Conservation (phyloP, 1,284 basidiomycete species). For the Phellinidium pouzarii region DNA sequence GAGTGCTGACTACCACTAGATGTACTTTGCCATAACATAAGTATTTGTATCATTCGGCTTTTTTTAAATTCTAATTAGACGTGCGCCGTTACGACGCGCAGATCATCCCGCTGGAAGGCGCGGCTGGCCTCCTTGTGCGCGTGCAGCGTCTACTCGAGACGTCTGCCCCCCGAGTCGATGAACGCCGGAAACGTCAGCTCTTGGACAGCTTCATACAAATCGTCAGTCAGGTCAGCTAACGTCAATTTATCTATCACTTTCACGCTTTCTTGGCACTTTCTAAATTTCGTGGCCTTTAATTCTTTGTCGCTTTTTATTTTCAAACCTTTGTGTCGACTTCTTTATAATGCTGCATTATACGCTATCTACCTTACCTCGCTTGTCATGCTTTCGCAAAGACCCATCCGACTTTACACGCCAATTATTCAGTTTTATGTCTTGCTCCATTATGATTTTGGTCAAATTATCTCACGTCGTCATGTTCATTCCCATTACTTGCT, state of each 20-base stretch:
- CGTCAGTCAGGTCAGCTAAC: slow-evolving; percentile 50
- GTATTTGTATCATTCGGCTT: neutral
- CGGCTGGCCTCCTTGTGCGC: slow-evolving; percentile 53
- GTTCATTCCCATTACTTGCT: slow-evolving; percentile 4
- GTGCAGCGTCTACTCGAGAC: slow-evolving; percentile 53
- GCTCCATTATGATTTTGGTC: neutral
- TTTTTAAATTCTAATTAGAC: slow-evolving; percentile 36
- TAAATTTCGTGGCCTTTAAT: slow-evolving; percentile 14
- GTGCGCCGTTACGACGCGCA: slow-evolving; percentile 66
- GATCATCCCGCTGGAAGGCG: slow-evolving; percentile 66
- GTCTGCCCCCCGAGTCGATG: slow-evolving; percentile 36
- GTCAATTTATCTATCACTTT: slow-evolving; percentile 7
- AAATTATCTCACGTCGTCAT: neutral
- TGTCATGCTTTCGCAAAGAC: slow-evolving; percentile 1
- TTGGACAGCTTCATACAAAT: slow-evolving; percentile 57
- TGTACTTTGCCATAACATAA: neutral
- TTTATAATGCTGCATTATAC: slow-evolving; percentile 6
- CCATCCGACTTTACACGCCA: neutral
- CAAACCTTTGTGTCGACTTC: neutral
- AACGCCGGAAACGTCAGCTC: slow-evolving; percentile 42
- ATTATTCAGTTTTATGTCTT: neutral
- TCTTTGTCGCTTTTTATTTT: neutral
- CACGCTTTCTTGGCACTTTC: slow-evolving; percentile 14
- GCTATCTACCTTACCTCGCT: slow-evolving; percentile 9
- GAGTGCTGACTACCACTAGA: slow-evolving; percentile 26